Percentiles rank a stretch among this genome's conserved stretches.
Conservation (phyloP, 805 yeast genomes). For the Teunomyces barrocoloradensis region DNA sequence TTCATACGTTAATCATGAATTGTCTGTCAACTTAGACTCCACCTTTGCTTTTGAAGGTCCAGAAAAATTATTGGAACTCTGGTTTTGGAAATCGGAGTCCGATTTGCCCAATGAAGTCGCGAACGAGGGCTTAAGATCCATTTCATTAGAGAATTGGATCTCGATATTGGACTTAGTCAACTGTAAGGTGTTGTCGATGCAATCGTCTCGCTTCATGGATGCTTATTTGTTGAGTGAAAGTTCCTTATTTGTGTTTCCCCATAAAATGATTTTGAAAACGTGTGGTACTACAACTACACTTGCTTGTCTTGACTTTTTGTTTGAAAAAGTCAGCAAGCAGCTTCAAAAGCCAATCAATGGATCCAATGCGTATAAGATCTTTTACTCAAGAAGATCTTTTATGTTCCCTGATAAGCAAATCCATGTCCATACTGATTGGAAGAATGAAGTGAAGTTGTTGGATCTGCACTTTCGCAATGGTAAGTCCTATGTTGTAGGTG, state of each 20-base stretch:
- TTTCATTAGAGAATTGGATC: constrained; percentile 69
- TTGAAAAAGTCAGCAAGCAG: constrained; percentile 36
- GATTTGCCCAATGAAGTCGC: constrained; percentile 36
- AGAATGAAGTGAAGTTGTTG: constrained; percentile 68
- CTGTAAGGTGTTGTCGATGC: constrained; percentile 84
- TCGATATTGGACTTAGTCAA: constrained; percentile 73
- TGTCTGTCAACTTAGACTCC: constrained; percentile 78
- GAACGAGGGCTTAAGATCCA: constrained; percentile 54
- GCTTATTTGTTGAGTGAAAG: constrained; percentile 88
- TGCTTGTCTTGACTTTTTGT: constrained; percentile 65
- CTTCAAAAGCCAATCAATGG: constrained; percentile 18
- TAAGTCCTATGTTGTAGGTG: constrained; percentile 71
- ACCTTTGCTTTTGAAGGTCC: constrained; percentile 96
- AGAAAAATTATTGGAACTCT: constrained; percentile 85
- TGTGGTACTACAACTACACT: constrained; percentile 96
- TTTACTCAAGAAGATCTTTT: constrained; percentile 88
- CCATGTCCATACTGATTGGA: constrained; percentile 82
- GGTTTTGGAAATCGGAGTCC: constrained; percentile 64
- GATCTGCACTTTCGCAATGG: constrained; percentile 63
- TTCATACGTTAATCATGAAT: constrained; percentile 70
- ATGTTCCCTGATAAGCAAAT: constrained; percentile 88
- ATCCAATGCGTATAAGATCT: constrained; percentile 58
- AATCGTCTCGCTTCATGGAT: constrained; percentile 63
- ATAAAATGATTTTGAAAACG: constrained; percentile 83
- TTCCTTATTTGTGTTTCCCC: constrained; percentile 83